These are phyloP conservation scores for Microascus cirrosus DNA, from an alignment of 2,329 filamentous ascomycete species.

Conservation along the genomic window DNA sequence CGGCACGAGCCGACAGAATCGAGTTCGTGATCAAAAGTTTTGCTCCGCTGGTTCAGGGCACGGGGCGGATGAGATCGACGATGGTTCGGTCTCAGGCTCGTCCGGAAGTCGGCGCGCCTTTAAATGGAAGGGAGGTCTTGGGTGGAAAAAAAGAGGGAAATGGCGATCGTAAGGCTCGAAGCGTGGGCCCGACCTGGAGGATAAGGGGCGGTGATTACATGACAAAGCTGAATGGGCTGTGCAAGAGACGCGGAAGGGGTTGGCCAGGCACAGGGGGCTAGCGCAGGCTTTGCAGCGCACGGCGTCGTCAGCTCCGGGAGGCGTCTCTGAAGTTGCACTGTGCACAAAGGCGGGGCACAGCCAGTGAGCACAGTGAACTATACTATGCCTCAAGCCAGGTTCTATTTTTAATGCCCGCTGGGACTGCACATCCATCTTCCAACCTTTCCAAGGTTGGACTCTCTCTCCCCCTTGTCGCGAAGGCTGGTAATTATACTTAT, in stretches of 20 bases:
- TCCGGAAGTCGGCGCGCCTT: neutral
- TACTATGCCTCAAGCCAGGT: neutral
- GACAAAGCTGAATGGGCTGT: neutral
- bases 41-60: neutral
- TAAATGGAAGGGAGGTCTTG: neutral
- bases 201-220: neutral
- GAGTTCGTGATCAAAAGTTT: neutral
- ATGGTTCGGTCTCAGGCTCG: neutral
- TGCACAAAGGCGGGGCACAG: neutral
- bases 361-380: neutral
- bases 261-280: neutral
- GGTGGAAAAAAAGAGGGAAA: neutral
- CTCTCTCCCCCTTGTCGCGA: neutral
- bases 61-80: neutral
- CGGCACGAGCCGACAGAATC: neutral
- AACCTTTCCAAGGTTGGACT: neutral
- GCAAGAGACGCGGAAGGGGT: neutral
- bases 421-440: neutral
- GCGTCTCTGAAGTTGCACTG: neutral
- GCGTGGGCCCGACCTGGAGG: neutral
- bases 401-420: neutral
- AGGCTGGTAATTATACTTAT: too few species aligned
- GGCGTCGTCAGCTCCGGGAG: neutral
- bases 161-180: neutral
- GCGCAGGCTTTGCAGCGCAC: neutral